phyloP scores from a whole-genome alignment of 1,284 basidiomycete genomes.

The Xerocomus amazonicus region DNA sequence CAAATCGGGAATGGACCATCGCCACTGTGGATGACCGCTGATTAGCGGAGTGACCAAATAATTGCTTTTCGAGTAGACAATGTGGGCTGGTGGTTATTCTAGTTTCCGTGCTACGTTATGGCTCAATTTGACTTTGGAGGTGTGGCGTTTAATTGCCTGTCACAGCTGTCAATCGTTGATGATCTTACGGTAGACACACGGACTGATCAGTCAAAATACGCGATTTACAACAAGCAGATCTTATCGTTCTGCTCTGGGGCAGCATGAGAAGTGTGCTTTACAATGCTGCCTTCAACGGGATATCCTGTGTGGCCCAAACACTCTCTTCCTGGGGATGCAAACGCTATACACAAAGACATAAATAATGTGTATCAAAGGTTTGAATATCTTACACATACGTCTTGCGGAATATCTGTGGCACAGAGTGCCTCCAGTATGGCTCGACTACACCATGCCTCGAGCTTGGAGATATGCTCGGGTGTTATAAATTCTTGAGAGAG shows the following conservation, averaged over 20 bases:
- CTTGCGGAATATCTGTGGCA: conserved; percentile 34
- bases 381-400: conserved; percentile 38
- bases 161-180: not conserved
- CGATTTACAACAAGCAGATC: conserved; percentile 1
- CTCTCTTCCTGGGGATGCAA: conserved; percentile 39
- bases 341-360: conserved; percentile 22
- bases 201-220: not conserved
- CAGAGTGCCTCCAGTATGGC: conserved; percentile 49
- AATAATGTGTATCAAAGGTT: not conserved
- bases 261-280: conserved; percentile 6
- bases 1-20: conserved; percentile 3
- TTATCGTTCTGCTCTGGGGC: not conserved
- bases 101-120: not conserved
- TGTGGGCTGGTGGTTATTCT: not conserved
- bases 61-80: not conserved
- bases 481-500: conserved; percentile 74
- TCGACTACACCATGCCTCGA: conserved; percentile 66
- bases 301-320: conserved; percentile 34
- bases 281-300: conserved; percentile 8
- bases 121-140: conserved; percentile 14
- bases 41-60: not conserved
- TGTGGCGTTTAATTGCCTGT: conserved; percentile 29
- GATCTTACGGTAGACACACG: not conserved
- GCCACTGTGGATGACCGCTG: conserved; percentile 1
- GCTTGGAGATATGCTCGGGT: conserved; percentile 57